These are phyloP conservation scores for Pleurotus platypus DNA, from an alignment of 768 basidiomycete species.

Conservation along the genomic window DNA sequence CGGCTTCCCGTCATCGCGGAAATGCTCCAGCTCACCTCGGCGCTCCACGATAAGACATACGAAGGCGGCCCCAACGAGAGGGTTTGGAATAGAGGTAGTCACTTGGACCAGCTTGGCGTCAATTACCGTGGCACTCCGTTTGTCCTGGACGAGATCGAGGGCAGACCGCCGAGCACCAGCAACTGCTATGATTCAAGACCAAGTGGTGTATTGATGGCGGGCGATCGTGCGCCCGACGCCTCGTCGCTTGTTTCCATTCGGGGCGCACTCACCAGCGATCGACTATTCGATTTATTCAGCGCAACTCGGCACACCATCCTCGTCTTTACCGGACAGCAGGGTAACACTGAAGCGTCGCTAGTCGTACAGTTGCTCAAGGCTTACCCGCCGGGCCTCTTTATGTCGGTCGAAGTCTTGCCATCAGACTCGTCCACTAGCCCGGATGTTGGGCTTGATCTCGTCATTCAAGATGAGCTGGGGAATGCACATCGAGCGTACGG, in stretches of 20 bases:
- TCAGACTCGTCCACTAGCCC: background rate
- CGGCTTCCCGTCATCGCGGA: conserved; percentile 30
- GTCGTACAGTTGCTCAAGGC: background rate
- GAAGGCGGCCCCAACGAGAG: background rate
- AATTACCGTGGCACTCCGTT: conserved; percentile 26
- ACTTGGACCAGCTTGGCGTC: conserved; percentile 21
- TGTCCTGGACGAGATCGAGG: background rate
- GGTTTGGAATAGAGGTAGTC: conserved; percentile 2
- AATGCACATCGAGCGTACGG: conserved; percentile 1
- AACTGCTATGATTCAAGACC: conserved; percentile 19
- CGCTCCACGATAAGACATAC: conserved; percentile 11
- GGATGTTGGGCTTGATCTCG: background rate
- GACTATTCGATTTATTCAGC: conserved; percentile 6
- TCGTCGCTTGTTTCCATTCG: background rate
- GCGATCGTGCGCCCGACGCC: conserved; percentile 8
- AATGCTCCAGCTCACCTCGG: conserved; percentile 28
- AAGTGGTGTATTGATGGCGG: conserved; percentile 1
- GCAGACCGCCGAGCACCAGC: background rate
- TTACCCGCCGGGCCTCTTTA: background rate
- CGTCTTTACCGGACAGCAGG: background rate
- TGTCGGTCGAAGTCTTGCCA: background rate
- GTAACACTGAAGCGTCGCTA: background rate
- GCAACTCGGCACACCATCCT: conserved; percentile 6
- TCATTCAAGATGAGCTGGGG: background rate
- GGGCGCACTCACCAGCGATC: background rate